A percentile compares a stretch with the other conserved stretches of the same genome.
Evolutionary conservation across 192 early-diverging fungal genomes (phyloP).

Genomic region (Gamsiella multidivaricata): DNA sequence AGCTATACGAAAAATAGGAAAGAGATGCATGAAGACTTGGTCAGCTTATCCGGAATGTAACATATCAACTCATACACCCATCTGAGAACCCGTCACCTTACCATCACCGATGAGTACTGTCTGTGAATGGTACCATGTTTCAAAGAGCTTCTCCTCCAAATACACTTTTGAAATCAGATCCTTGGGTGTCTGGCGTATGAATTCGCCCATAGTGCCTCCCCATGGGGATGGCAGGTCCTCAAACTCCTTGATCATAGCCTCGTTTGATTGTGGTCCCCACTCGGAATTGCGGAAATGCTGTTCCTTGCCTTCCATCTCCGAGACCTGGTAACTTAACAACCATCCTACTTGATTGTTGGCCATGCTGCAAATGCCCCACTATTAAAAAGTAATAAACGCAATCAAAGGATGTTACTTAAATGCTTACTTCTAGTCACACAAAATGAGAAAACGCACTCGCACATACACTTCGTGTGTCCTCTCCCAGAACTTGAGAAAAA

Average conservation of each 20-base stretch:
- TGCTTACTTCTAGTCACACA: background rate
- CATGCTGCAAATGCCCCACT: background rate
- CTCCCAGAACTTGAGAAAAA: background rate
- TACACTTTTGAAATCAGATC: conserved; percentile 21
- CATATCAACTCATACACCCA: background rate
- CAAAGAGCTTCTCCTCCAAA: conserved; percentile 24
- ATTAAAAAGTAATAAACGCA: background rate
- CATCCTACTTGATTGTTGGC: background rate
- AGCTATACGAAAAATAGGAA: conserved; percentile 3
- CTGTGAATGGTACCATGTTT: conserved; percentile 16
- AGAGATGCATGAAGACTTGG: background rate
- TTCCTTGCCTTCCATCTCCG: background rate
- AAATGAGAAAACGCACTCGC: background rate
- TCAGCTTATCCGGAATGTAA: background rate
- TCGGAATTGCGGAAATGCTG: conserved; percentile 18
- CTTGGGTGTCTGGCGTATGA: conserved; percentile 6
- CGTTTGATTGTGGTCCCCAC: conserved; percentile 20
- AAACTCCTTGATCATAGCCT: conserved; percentile 13
- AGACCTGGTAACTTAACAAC: background rate
- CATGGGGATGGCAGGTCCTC: background rate
- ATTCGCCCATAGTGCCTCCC: conserved; percentile 4
- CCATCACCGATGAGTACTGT: conserved; percentile 22
- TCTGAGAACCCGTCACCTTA: background rate
- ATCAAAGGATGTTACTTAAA: background rate
- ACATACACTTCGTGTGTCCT: background rate